phyloP scores from a whole-genome alignment of 2,329 filamentous ascomycete species.

The Xylaria sp. region DNA sequence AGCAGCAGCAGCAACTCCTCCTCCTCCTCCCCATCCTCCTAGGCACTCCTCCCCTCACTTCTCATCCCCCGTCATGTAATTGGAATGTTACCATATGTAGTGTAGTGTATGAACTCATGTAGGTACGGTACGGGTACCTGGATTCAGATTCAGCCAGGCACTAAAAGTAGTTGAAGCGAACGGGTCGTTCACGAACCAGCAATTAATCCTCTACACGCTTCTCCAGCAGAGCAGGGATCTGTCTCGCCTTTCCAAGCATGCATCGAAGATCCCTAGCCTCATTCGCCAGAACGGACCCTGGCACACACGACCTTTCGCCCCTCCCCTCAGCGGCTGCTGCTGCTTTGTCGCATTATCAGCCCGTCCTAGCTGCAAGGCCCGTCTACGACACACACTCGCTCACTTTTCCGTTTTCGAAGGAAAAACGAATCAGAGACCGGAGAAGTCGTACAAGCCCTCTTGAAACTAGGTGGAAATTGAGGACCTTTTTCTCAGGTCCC shows the following conservation, averaged over 20 bases:
- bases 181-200: not conserved
- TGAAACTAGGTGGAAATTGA: slow-evolving; percentile 1
- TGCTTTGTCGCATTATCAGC: not conserved
- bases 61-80: too few species aligned
- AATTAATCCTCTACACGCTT: not conserved
- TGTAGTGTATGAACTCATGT: too few species aligned
- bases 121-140: too few species aligned
- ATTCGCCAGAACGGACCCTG: not conserved
- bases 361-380: not conserved
- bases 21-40: too few species aligned
- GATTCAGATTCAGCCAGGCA: too few species aligned
- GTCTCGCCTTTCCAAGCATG: not conserved
- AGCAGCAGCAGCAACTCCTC: too few species aligned
- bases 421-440: not conserved
- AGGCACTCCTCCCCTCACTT: not conserved
- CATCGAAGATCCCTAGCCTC: not conserved
- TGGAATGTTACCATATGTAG: too few species aligned
- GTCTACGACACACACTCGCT: not conserved
- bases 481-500: not conserved
- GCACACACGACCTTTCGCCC: not conserved
- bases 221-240: not conserved
- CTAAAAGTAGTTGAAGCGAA: too few species aligned
- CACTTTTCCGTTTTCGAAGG: not conserved
- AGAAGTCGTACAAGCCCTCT: not conserved
- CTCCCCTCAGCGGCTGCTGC: not conserved